Base-by-base conservation (phyloP, 495 filamentous ascomycete species). In the Tuber microsphaerosporum region DNA sequence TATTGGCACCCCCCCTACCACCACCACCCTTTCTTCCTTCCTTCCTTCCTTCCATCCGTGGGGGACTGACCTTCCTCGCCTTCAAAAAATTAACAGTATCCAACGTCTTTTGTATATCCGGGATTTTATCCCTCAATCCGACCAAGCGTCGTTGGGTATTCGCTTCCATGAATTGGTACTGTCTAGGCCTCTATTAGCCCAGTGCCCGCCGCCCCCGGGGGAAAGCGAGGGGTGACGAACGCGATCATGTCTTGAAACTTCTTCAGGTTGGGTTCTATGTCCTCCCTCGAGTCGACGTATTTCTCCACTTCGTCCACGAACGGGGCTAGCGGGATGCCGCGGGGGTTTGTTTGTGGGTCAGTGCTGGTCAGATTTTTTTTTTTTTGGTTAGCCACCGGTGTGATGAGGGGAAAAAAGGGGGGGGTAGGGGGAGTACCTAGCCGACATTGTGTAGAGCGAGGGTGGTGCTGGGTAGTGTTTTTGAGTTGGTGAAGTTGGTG, bases 171-270 rank as follows among this genome's bases (percentile, higher is more conserved):
- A 97, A 99, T 84, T 98, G 96, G 86, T 99, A 99, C 87, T 99
- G 98, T 73, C 92, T 94, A 61, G 22, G 19, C 70, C 71, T 44
- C 68, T 14, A 65, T 73, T 69, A 75, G 69, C 69, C 73, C 70
- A 14, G 44, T 41, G 1, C 2, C n/a, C 34, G 14, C 68, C 48
- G 14, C 39, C 42, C 34, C 31, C 20, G 20, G 76, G 31, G 76
- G 31, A 37, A 70, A 69, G 20, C 4, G 41, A 43, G 51, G 34
- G 51, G 19, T n/a, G 61, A 71, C 88, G 80, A 85, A 92, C 91
- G 94, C 94, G 80, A 99, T 98, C 96, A 99, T 97, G 87, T 99
- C 95, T 84, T 98, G 95, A 84, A 99, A 98, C 81, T 88, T 93
- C 83, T 92, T 91, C 81, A 99, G 87, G 41, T 94, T 97, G 37